Evolutionary conservation across 805 yeast species (phyloP).

Genomic region (Grigorovia transvaalensis): DNA sequence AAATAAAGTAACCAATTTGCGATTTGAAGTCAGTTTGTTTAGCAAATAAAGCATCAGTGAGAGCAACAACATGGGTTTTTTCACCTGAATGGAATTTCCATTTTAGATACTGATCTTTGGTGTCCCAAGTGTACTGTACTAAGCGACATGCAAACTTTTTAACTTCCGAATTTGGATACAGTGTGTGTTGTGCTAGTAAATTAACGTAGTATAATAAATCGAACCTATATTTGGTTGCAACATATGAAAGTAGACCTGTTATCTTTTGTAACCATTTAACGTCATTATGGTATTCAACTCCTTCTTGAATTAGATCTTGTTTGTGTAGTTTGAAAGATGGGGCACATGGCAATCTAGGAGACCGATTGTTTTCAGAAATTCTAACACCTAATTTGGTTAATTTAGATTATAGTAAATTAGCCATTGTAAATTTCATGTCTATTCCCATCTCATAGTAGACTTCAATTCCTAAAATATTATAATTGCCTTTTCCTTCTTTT

Average conservation of each 20-base stretch:
- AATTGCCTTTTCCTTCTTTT: not conserved
- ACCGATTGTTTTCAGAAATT: too few relatives aligned
- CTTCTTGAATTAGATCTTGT: too few relatives aligned
- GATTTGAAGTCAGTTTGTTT: conserved; percentile 2
- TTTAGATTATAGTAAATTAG: not conserved
- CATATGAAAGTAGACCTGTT: conserved; percentile 6
- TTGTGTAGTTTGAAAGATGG: too few relatives aligned
- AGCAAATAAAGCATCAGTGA: conserved; percentile 3
- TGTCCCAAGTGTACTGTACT: conserved; percentile 5
- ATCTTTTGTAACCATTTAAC: conserved; percentile 4
- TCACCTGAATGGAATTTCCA: not conserved
- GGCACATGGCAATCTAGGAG: too few relatives aligned
- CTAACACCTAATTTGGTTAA: not conserved
- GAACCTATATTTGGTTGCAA: conserved; percentile 5
- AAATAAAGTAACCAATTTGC: conserved; percentile 1
- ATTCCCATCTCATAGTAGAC: too few relatives aligned
- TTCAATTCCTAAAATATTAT: not conserved
- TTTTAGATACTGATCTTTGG: conserved; percentile 2
- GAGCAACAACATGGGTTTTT: not conserved
- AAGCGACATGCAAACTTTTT: not conserved
- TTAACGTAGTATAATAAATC: conserved; percentile 8
- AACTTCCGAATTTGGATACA: conserved; percentile 5
- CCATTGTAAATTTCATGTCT: too few relatives aligned
- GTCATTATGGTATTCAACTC: not conserved
- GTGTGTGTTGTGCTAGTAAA: conserved; percentile 4